These are phyloP conservation scores for Exobasidium cylindrosporum DNA, from an alignment of 1,284 basidiomycete genomes.

Conservation along the genomic window DNA sequence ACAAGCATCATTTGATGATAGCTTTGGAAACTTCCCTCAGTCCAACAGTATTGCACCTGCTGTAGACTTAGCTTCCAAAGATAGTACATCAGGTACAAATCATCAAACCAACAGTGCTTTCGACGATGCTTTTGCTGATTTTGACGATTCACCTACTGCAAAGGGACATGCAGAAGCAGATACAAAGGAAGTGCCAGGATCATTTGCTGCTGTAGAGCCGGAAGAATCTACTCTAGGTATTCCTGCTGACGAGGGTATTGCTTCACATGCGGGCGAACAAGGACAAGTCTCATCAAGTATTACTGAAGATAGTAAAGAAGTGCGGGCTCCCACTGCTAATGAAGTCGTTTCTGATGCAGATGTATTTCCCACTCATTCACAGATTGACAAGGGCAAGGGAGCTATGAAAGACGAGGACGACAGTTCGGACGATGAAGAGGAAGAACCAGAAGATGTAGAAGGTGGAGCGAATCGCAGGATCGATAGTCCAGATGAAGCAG, in stretches of 20 bases:
- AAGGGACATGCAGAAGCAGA: neutral
- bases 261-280: constrained; percentile 38
- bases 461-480: constrained; percentile 11
- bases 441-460: constrained; percentile 41
- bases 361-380: constrained; percentile 56
- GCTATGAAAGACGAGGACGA: constrained; percentile 30
- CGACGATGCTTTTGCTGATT: constrained; percentile 58
- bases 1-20: constrained; percentile 35
- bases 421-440: constrained; percentile 39
- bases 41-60: constrained; percentile 2
- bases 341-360: constrained; percentile 62
- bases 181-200: neutral
- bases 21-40: constrained; percentile 52
- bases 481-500: constrained; percentile 13
- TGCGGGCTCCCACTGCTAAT: constrained; percentile 29
- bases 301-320: constrained; percentile 1
- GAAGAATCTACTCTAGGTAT: constrained; percentile 57
- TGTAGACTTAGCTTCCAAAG: neutral
- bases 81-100: neutral
- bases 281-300: constrained; percentile 13
- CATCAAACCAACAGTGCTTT: constrained; percentile 57
- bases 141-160: constrained; percentile 17
- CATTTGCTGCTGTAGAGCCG: neutral
- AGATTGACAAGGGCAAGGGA: constrained; percentile 24
- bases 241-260: constrained; percentile 42